A percentile compares a stretch with the other conserved stretches of the same genome.
Evolutionary conservation across 805 yeast species (phyloP).

Genomic region (Yarrowia keelungensis): DNA sequence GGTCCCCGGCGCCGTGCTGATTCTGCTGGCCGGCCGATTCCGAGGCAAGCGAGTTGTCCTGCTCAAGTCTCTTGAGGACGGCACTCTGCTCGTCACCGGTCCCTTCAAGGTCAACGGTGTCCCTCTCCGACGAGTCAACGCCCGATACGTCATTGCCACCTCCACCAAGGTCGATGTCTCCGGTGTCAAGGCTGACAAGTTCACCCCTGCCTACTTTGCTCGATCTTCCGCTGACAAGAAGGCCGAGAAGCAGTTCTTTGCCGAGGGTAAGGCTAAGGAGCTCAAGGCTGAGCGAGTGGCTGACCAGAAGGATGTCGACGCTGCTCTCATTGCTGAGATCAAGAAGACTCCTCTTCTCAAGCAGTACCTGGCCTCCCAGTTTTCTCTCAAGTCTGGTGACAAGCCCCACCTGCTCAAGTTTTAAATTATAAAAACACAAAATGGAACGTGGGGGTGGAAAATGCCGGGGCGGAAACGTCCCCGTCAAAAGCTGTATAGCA

Average conservation of each 20-base stretch:
- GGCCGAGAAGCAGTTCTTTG: slow-evolving; percentile 93
- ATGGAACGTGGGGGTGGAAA: slow-evolving; percentile 38
- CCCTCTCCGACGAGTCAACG: slow-evolving; percentile 98
- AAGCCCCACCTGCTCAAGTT: slow-evolving; percentile 97
- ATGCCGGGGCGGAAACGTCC: neutral
- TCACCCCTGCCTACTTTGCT: slow-evolving; percentile 94
- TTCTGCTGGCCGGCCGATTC: slow-evolving; percentile 98
- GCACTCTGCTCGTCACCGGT: slow-evolving; percentile 96
- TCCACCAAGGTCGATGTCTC: slow-evolving; percentile 87
- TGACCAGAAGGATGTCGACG: slow-evolving; percentile 96
- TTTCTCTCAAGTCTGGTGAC: slow-evolving; percentile 98
- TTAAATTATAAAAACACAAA: slow-evolving; percentile 55
- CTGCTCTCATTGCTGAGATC: slow-evolving; percentile 89
- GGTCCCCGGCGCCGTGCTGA: slow-evolving; percentile 97
- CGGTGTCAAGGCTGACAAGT: slow-evolving; percentile 85
- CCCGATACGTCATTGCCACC: slow-evolving; percentile 98
- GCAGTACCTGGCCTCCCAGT: slow-evolving; percentile 93
- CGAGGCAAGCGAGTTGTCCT: slow-evolving; percentile 99
- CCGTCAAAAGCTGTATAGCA: slow-evolving; percentile 38
- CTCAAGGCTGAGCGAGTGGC: slow-evolving; percentile 92
- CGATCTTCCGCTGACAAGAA: slow-evolving; percentile 85
- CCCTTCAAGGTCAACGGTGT: slow-evolving; percentile 99
- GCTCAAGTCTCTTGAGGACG: slow-evolving; percentile 96
- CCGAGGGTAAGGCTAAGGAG: slow-evolving; percentile 80
- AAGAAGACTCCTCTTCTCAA: slow-evolving; percentile 96